A percentile compares a stretch with the other conserved stretches of the same genome.
These are phyloP conservation scores for Brettanomyces naardenensis DNA, from an alignment of 805 yeast genomes.

Conservation along the genomic window DNA sequence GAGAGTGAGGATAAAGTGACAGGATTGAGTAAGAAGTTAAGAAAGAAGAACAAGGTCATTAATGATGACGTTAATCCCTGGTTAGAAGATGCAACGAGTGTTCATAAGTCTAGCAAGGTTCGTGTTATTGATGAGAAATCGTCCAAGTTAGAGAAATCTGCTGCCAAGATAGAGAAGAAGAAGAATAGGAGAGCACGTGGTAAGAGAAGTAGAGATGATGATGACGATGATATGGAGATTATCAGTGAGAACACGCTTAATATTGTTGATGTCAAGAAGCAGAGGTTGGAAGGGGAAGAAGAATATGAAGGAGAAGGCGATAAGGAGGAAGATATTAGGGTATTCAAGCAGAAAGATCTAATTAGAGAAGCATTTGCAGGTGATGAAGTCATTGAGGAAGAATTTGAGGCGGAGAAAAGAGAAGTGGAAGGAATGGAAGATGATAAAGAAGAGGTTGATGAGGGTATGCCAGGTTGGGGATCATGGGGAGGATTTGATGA, in stretches of 20 bases:
- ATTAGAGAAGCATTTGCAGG: conserved; percentile 95
- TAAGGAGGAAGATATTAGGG: conserved; percentile 35
- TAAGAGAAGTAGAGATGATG: conserved; percentile 25
- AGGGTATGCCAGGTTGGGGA: conserved; percentile 96
- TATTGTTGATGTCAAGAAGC: conserved; percentile 35
- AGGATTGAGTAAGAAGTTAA: conserved; percentile 34
- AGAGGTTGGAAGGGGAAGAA: conserved; percentile 14
- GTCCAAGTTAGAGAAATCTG: conserved; percentile 39
- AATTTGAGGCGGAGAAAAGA: conserved; percentile 72
- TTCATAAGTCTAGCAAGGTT: conserved; percentile 31
- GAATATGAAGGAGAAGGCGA: conserved; percentile 39
- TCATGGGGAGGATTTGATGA: conserved; percentile 77
- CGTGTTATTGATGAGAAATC: conserved; percentile 42
- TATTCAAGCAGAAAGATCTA: conserved; percentile 74
- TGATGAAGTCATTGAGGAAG: conserved; percentile 73
- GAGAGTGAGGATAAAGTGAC: conserved; percentile 42
- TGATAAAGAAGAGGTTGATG: conserved; percentile 69
- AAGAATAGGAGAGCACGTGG: conserved; percentile 18
- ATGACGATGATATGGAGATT: conserved; percentile 30
- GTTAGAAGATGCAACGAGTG: conserved; percentile 21
- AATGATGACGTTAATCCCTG: conserved; percentile 20
- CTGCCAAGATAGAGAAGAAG: conserved; percentile 34
- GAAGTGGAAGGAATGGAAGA: conserved; percentile 66
- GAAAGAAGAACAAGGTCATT: conserved; percentile 13
- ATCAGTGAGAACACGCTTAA: conserved; percentile 49